These are phyloP conservation scores for Simplicillium sp. DNA, from an alignment of 2,329 filamentous ascomycete species.

Conservation along the genomic window DNA sequence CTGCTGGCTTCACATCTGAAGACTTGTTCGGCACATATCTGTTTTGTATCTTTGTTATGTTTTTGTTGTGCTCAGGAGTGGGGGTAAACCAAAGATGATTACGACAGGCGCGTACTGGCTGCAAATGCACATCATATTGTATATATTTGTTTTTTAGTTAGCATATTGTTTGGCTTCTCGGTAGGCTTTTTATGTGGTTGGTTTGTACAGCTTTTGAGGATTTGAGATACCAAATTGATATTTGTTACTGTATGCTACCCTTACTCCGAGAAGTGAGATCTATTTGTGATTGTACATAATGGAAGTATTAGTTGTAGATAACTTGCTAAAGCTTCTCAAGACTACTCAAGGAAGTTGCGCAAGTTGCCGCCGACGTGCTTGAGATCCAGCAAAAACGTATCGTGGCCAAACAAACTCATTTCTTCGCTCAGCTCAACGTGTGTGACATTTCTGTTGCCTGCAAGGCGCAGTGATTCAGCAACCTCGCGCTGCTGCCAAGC, in stretches of 20 bases:
- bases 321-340: constrained; percentile 39
- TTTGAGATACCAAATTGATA: constrained; percentile 5
- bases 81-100: too few species aligned
- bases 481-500: constrained; percentile 97
- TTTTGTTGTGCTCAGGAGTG: too few species aligned
- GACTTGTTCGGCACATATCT: too few species aligned
- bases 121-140: not conserved
- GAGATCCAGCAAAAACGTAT: constrained; percentile 88
- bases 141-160: not conserved
- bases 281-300: not conserved
- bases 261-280: not conserved
- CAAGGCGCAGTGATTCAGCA: constrained; percentile 67
- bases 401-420: constrained; percentile 89
- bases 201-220: not conserved
- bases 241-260: not conserved
- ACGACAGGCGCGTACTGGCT: too few species aligned
- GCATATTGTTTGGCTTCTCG: not conserved
- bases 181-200: not conserved
- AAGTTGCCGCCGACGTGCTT: constrained; percentile 84
- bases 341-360: constrained; percentile 62
- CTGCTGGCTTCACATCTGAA: too few species aligned
- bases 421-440: constrained; percentile 92
- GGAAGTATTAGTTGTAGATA: too few species aligned
- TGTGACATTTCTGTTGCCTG: constrained; percentile 72
- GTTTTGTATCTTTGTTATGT: too few species aligned